Evolutionary conservation across 371 early-diverging fungal species (phyloP), one percentile per base, ranked within the genome.

Genomic region (Dichotomocladium elegans): DNA sequence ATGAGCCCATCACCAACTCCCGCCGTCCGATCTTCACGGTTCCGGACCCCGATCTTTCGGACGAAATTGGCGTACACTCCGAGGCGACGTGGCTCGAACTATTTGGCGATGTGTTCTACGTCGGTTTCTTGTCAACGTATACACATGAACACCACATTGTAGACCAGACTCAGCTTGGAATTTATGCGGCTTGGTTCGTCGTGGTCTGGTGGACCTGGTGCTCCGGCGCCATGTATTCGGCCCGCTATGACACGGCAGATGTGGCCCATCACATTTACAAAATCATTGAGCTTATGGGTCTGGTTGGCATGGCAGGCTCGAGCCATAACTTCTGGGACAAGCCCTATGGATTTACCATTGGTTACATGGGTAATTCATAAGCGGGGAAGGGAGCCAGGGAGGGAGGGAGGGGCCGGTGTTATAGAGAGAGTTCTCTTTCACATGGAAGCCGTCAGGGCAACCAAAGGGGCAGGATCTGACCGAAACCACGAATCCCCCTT

Each of bases 201-300:
- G 75, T 81, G 1, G 68, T 81, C 61, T 81, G 81, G 81, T 81
- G 81, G 81, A 77, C 77, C 44, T 81, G 81, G 79, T 73, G 79
- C 31, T 72, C 81, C 1, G 72, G 77, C 46, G 79, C 81, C 9
- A 60, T 81, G 63, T 77, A 76, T 47, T 70, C 76, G 3, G 66
- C 76, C 11, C 63, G 76, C 27, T 76, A 76, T 48, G 76, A 76
- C 15, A 58, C 53, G 26, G 58, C 53, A 29, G 76, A 76, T 59
- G 76, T 76, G n/a, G 58, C 62, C 24, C 76, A 76, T 43, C 76
- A 76, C 37, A 48, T 76, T 17, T 76, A 76, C 30, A 76, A 76
- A 35, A 62, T 69, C 24, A 60, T 76, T 29, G 76, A 76, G 43
- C 37, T 76, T 12, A 66, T 70, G 63, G 72, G 72, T 49, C 25